Conservation (phyloP, 169 alveolate species). For the Fabrea salina region DNA sequence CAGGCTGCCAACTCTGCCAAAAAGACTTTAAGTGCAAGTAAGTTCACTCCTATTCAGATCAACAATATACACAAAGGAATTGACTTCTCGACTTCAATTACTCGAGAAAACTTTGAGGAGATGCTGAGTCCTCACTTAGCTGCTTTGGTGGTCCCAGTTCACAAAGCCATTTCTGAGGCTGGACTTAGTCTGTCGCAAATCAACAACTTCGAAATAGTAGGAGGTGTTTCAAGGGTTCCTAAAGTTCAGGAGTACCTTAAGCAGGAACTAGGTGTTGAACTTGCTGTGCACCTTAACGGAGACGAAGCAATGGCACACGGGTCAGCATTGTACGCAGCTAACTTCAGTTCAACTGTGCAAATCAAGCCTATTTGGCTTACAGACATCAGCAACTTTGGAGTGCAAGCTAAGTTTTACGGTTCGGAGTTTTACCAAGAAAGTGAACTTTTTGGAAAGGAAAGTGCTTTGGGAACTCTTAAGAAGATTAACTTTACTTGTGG, state of each 20-base stretch:
- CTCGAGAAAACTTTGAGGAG: conserved; percentile 58
- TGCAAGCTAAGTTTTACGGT: not conserved
- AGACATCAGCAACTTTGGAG: not conserved
- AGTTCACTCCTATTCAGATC: conserved; percentile 37
- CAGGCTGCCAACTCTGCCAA: conserved; percentile 49
- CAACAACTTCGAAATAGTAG: conserved; percentile 55
- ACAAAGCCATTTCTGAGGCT: conserved; percentile 46
- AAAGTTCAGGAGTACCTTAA: conserved; percentile 51
- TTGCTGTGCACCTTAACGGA: conserved; percentile 72
- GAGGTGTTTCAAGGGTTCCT: conserved; percentile 80
- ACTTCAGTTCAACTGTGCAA: conserved; percentile 28
- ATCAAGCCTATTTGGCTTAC: conserved; percentile 29
- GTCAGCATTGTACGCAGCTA: conserved; percentile 65
- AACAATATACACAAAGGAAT: conserved; percentile 50
- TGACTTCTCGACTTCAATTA: conserved; percentile 44
- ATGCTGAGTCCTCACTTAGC: conserved; percentile 12
- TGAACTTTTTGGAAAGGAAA: not conserved
- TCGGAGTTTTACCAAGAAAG: too few species aligned
- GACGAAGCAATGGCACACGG: conserved; percentile 79
- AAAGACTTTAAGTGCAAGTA: conserved; percentile 71
- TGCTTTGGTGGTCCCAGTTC: conserved; percentile 47
- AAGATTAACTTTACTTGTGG: not conserved
- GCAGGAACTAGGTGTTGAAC: conserved; percentile 31
- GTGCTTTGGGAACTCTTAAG: not conserved
- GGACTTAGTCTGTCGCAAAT: conserved; percentile 39